Conservation (phyloP, 495 filamentous ascomycete genomes). For the Hypoxylon trugodes region DNA sequence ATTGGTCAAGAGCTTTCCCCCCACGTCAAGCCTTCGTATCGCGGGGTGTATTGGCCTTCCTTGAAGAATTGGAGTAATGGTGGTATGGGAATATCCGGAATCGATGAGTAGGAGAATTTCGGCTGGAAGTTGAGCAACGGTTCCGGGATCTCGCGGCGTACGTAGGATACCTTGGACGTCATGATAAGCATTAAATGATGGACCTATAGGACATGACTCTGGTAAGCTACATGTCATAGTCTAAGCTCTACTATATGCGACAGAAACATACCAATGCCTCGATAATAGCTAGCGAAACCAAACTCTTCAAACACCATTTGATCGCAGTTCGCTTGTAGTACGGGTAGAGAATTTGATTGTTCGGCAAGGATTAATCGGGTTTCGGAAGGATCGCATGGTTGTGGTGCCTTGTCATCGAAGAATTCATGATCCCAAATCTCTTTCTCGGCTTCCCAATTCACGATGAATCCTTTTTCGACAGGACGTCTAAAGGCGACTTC, state of each 20-base stretch:
- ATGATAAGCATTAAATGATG: conserved; percentile 85
- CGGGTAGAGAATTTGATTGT: conserved; percentile 84
- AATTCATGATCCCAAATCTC: conserved; percentile 96
- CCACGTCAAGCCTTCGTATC: conserved; percentile 87
- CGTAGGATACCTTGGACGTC: conserved; percentile 72
- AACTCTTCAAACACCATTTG: conserved; percentile 98
- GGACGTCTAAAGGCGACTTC: conserved; percentile 88
- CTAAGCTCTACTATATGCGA: not conserved
- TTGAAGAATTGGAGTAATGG: conserved; percentile 84
- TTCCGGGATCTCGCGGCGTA: conserved; percentile 51
- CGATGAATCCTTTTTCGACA: conserved; percentile 93
- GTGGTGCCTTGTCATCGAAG: conserved; percentile 74
- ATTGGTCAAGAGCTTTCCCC: conserved; percentile 95
- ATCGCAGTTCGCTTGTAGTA: conserved; percentile 87
- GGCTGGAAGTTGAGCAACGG: conserved; percentile 62
- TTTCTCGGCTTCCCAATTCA: conserved; percentile 96
- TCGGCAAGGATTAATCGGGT: conserved; percentile 87
- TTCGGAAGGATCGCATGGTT: conserved; percentile 76
- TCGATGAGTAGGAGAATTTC: conserved; percentile 91
- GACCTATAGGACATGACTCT: conserved; percentile 39
- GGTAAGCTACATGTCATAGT: conserved; percentile 2
- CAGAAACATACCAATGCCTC: conserved; percentile 68
- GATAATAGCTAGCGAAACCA: conserved; percentile 87
- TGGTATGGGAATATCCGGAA: conserved; percentile 92
- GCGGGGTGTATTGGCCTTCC: conserved; percentile 82